A percentile compares a stretch with the other conserved stretches of the same genome.
phyloP scores from a whole-genome alignment of 495 filamentous ascomycete genomes.

The Tirmania nivea region DNA sequence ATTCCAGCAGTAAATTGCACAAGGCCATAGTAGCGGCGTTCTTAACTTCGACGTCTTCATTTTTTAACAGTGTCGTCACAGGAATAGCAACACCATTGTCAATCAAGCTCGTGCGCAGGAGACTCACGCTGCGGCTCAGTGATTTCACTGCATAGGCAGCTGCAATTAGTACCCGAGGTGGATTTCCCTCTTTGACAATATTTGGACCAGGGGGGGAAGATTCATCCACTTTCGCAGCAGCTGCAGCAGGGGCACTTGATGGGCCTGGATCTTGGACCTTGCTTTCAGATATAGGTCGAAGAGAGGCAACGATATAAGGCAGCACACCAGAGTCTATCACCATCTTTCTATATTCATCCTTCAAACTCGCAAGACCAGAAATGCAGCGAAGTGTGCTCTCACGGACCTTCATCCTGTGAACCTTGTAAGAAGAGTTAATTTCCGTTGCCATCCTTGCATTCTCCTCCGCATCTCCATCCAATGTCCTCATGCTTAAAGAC shows the following conservation, averaged over 20 bases:
- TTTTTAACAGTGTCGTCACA: slow-evolving; percentile 51
- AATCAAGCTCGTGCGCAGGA: slow-evolving; percentile 64
- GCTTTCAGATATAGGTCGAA: slow-evolving; percentile 29
- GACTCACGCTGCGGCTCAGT: slow-evolving; percentile 61
- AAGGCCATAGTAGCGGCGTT: slow-evolving; percentile 63
- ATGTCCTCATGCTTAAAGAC: not conserved
- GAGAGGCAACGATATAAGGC: slow-evolving; percentile 60
- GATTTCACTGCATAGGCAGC: slow-evolving; percentile 61
- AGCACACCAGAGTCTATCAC: slow-evolving; percentile 64
- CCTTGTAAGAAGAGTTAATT: slow-evolving; percentile 13
- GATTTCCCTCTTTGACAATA: slow-evolving; percentile 21
- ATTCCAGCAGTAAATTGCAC: slow-evolving; percentile 64
- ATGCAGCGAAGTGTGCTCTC: slow-evolving; percentile 60
- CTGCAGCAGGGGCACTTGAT: slow-evolving; percentile 20
- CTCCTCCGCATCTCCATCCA: slow-evolving; percentile 10
- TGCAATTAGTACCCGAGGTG: slow-evolving; percentile 51
- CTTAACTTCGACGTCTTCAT: slow-evolving; percentile 59
- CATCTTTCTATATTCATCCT: slow-evolving; percentile 64
- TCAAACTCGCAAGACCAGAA: slow-evolving; percentile 53
- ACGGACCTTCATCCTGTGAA: slow-evolving; percentile 55
- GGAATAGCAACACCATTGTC: slow-evolving; percentile 66
- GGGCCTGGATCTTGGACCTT: no score
- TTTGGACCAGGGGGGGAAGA: slow-evolving; percentile 10
- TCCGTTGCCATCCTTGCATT: slow-evolving; percentile 8
- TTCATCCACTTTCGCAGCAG: slow-evolving; percentile 4